Conservation (phyloP, 208 protist species). For the Trypanosomatidae sp. region DNA sequence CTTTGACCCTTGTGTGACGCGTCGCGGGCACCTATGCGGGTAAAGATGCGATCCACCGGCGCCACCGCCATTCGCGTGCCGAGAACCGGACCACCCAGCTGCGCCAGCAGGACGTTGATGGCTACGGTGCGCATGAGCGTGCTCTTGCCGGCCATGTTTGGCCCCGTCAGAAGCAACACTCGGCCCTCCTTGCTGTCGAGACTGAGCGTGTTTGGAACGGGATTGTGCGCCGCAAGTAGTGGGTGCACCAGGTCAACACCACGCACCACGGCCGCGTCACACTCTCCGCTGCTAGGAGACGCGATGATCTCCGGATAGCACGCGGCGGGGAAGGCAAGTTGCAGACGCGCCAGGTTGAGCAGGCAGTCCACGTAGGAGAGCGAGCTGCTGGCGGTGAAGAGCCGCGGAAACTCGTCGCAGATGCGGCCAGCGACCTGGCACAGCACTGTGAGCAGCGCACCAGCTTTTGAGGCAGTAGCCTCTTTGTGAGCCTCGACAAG, state of each 20-base stretch:
- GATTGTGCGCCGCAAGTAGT: slow-evolving; percentile 18
- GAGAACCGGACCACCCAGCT: slow-evolving; percentile 96
- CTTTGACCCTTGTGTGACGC: slow-evolving; percentile 96
- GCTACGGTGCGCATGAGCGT: slow-evolving; percentile 97
- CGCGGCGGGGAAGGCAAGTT: slow-evolving; percentile 19
- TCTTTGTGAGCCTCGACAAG: slow-evolving; percentile 61
- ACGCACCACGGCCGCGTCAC: slow-evolving; percentile 14
- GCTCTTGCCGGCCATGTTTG: slow-evolving; percentile 99
- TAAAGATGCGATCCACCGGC: slow-evolving; percentile 97
- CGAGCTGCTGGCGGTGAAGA: slow-evolving; percentile 53
- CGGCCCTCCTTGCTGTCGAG: slow-evolving; percentile 80
- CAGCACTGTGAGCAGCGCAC: slow-evolving; percentile 64
- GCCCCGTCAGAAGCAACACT: slow-evolving; percentile 95
- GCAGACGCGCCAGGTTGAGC: slow-evolving; percentile 52
- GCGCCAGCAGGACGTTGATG: slow-evolving; percentile 94
- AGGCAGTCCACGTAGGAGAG: slow-evolving; percentile 87
- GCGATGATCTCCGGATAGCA: slow-evolving; percentile 35
- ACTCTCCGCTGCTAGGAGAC: slow-evolving; percentile 3
- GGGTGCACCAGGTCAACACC: slow-evolving; percentile 40
- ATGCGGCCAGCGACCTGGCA: slow-evolving; percentile 60
- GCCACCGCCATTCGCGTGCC: slow-evolving; percentile 60
- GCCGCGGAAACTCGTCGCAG: slow-evolving; percentile 59
- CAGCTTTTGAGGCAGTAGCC: slow-evolving; percentile 49
- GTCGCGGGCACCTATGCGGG: slow-evolving; percentile 96
- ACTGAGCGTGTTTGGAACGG: slow-evolving; percentile 70